Conservation (phyloP, 2,329 filamentous ascomycete species). For the Colletotrichum echinochloae region DNA sequence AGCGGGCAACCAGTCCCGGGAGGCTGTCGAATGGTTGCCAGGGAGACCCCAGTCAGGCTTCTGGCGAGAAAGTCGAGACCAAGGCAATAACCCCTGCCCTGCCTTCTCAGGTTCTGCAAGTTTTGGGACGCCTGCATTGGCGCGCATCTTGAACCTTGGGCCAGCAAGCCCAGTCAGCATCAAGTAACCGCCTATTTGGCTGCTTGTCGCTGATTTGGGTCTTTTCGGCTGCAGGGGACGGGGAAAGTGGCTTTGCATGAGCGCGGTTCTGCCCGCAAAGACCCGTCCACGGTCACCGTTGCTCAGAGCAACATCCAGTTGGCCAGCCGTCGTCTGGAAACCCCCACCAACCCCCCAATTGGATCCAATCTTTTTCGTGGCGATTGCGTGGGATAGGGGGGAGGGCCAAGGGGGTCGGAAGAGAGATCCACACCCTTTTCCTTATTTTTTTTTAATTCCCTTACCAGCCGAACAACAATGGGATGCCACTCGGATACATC, state of each 20-base stretch:
- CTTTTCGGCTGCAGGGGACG: constrained; percentile 2
- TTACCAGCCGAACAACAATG: constrained; percentile 8
- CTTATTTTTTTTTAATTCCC: too few relatives aligned
- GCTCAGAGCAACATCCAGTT: constrained; percentile 40
- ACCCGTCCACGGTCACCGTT: constrained; percentile 21
- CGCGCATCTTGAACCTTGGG: constrained; percentile 19
- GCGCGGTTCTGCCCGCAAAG: constrained; percentile 4
- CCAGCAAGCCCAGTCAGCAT: background rate
- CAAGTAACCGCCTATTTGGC: background rate
- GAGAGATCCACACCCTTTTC: constrained; percentile 7
- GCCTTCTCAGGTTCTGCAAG: constrained; percentile 12
- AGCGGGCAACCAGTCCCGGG: constrained; percentile 34
- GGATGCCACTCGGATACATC: background rate
- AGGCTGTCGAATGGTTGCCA: constrained; percentile 28
- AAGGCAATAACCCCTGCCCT: constrained; percentile 29
- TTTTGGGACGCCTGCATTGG: constrained; percentile 33
- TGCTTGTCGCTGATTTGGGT: constrained; percentile 4
- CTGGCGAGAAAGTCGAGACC: constrained; percentile 36
- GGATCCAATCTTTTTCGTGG: constrained; percentile 36
- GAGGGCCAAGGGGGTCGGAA: background rate
- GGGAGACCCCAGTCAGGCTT: constrained; percentile 35
- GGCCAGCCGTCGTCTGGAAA: constrained; percentile 31
- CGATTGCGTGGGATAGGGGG: constrained; percentile 38
- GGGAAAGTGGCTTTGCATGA: background rate
- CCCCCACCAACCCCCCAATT: constrained; percentile 38